Evolutionary conservation across 106 monocot species (phyloP).

Genomic region (Dendrobium huoshanense): DNA sequence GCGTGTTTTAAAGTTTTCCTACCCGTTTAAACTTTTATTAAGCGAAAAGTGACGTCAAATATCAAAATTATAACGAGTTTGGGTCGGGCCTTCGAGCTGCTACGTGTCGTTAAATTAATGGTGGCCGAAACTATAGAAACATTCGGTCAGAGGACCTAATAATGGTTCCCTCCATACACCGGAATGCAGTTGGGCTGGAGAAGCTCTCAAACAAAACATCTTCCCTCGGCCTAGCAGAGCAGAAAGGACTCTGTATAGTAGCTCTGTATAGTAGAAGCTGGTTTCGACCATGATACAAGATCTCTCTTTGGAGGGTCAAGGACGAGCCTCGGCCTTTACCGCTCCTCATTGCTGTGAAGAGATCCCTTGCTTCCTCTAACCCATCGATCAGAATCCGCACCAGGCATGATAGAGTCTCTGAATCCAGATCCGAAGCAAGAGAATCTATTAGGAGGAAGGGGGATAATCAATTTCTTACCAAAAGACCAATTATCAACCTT

Average conservation of each 20-base stretch:
- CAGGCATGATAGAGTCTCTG: conserved; percentile 10
- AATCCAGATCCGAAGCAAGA: conserved; percentile 45
- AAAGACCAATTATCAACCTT: conserved; percentile 46
- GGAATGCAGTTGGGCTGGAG: too few relatives aligned
- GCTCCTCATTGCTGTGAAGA: conserved; percentile 20
- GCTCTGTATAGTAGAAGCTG: conserved; percentile 21
- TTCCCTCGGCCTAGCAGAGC: conserved; percentile 53
- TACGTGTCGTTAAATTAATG: too few relatives aligned
- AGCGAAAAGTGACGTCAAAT: too few relatives aligned
- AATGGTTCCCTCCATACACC: too few relatives aligned
- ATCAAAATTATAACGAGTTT: too few relatives aligned
- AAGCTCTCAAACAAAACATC: conserved; percentile 43
- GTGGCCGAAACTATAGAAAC: too few relatives aligned
- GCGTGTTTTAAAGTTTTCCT: too few relatives aligned
- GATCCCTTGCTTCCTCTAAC: conserved; percentile 18
- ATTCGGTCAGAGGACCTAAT: too few relatives aligned
- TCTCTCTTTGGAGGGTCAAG: conserved; percentile 41
- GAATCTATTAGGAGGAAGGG: conserved; percentile 8
- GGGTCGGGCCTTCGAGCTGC: too few relatives aligned
- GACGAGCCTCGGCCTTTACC: conserved; percentile 41
- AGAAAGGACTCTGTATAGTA: conserved; percentile 21
- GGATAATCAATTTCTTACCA: conserved; percentile 24
- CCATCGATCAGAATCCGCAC: conserved; percentile 47
- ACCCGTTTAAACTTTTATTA: too few relatives aligned
- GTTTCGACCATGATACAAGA: conserved; percentile 2